Conservation (phyloP, 2,329 filamentous ascomycete species). For the Aspergillus neoniger region DNA sequence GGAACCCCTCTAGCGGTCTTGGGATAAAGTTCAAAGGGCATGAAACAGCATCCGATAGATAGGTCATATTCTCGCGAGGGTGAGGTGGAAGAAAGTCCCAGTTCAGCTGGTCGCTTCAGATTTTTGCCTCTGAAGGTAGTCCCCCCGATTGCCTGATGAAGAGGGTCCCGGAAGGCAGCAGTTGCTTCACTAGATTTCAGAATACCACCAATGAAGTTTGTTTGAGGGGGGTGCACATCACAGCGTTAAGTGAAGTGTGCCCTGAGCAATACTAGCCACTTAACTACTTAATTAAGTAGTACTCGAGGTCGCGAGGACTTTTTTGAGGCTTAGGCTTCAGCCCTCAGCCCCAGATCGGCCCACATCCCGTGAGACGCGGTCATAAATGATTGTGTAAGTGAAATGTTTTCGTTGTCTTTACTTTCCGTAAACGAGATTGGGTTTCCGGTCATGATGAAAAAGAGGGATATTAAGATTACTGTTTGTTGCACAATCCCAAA, state of each 20-base stretch:
- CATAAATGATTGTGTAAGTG: slow-evolving; percentile 1
- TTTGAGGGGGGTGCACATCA: not conserved
- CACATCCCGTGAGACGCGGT: slow-evolving; percentile 19
- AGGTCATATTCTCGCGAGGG: slow-evolving; percentile 14
- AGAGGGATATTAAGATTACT: not conserved
- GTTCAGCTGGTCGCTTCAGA: slow-evolving; percentile 6
- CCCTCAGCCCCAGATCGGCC: slow-evolving; percentile 16
- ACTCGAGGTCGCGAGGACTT: not conserved
- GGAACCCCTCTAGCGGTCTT: slow-evolving; percentile 16
- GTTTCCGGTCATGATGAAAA: not conserved
- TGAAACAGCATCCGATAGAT: slow-evolving; percentile 12
- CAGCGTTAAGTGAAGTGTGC: not conserved
- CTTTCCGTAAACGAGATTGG: not conserved
- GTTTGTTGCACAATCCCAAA: not conserved
- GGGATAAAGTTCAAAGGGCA: slow-evolving; percentile 8
- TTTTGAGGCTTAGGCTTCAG: slow-evolving; percentile 14
- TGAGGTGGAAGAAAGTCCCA: not conserved
- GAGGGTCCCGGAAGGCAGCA: not conserved
- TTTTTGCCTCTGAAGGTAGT: not conserved
- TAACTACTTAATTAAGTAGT: too few species aligned
- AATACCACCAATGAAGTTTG: not conserved
- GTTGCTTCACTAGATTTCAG: not conserved
- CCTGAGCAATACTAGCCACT: not conserved
- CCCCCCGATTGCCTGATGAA: too few species aligned
- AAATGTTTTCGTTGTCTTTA: not conserved